Evolutionary conservation across 2,329 filamentous ascomycete species (phyloP).

Genomic region (Phialophora tarda): DNA sequence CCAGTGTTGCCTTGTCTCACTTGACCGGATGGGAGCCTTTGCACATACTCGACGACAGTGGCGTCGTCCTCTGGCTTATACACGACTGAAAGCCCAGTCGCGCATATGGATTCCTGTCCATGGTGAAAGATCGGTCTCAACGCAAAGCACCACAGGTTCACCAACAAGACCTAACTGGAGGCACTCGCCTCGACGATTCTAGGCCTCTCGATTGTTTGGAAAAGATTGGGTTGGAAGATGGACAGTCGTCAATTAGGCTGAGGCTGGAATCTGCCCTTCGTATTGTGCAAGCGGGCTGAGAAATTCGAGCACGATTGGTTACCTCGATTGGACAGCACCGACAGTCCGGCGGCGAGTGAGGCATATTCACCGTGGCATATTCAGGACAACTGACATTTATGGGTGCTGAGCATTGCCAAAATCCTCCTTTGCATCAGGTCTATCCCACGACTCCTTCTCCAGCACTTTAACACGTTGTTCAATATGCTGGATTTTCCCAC

Average conservation of each 20-base stretch:
- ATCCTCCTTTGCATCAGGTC: constrained; percentile 73
- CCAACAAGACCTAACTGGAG: not conserved
- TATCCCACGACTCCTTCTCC: constrained; percentile 77
- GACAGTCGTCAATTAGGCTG: not conserved
- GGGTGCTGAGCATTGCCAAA: constrained; percentile 53
- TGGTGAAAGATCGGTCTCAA: too few relatives aligned
- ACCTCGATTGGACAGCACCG: not conserved
- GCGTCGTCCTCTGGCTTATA: too few relatives aligned
- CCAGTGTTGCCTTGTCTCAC: too few relatives aligned
- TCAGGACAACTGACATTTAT: not conserved
- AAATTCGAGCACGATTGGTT: not conserved
- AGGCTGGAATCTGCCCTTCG: not conserved
- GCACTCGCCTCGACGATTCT: not conserved
- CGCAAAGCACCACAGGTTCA: not conserved
- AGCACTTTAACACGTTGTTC: constrained; percentile 64
- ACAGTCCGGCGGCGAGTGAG: not conserved
- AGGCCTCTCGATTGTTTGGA: not conserved
- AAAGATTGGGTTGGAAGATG: not conserved
- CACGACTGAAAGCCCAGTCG: too few relatives aligned
- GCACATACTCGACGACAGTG: too few relatives aligned
- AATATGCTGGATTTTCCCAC: constrained; percentile 61
- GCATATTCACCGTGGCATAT: not conserved
- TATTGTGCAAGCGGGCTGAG: not conserved
- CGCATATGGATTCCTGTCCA: too few relatives aligned
- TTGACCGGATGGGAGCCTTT: too few relatives aligned